Conservation (phyloP, 495 filamentous ascomycete genomes). For the Choiromyces venosus region DNA sequence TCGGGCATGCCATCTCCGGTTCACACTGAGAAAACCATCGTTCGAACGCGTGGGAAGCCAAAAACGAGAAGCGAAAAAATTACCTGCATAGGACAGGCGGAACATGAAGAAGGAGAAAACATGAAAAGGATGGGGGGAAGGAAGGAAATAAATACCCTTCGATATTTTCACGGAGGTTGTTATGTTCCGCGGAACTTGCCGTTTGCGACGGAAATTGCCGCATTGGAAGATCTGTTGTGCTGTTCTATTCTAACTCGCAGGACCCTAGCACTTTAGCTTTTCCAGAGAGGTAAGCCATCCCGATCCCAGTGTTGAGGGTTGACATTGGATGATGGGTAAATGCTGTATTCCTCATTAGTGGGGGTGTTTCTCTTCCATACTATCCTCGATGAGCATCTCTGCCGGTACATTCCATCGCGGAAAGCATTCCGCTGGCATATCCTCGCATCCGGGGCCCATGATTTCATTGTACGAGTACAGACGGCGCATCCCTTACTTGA, state of each 20-base stretch:
- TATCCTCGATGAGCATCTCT: neutral
- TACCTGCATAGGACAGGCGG: neutral
- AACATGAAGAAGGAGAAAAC: neutral
- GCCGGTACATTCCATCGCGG: neutral
- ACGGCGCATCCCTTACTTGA: neutral
- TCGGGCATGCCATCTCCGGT: neutral
- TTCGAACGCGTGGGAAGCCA: neutral
- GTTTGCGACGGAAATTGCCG: constrained; percentile 17
- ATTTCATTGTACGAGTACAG: neutral
- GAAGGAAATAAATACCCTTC: constrained; percentile 8
- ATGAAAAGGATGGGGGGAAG: neutral
- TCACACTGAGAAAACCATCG: neutral
- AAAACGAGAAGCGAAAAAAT: neutral
- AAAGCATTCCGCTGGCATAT: neutral
- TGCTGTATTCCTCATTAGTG: neutral
- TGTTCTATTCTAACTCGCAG: neutral
- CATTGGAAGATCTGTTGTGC: neutral
- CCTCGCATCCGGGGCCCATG: neutral
- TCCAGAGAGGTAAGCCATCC: neutral
- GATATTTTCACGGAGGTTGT: constrained; percentile 10
- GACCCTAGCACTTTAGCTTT: neutral
- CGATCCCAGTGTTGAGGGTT: neutral
- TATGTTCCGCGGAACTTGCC: constrained; percentile 3
- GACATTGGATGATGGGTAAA: neutral
- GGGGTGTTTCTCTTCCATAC: neutral